These are phyloP conservation scores for Mycosphaerella sp. DNA, from an alignment of 2,329 filamentous ascomycete genomes.

Conservation along the genomic window DNA sequence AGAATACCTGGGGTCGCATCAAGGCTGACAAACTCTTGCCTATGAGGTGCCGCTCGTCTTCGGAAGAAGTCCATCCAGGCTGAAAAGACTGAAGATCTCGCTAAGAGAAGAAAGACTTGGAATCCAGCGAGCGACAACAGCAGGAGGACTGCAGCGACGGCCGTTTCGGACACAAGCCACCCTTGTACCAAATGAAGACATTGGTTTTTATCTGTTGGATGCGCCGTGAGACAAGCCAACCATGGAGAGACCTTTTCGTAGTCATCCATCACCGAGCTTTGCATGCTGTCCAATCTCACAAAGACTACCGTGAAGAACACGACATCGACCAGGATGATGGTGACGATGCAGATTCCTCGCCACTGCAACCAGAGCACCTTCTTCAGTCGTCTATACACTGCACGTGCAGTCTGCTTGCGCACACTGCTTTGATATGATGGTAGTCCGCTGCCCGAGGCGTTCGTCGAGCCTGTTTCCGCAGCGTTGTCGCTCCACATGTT, in stretches of 20 bases:
- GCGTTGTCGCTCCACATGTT: slow-evolving; percentile 67
- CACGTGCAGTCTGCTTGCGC: slow-evolving; percentile 71
- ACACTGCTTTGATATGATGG: slow-evolving; percentile 72
- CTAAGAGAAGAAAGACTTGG: slow-evolving; percentile 75
- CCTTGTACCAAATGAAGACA: slow-evolving; percentile 57
- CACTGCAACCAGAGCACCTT: slow-evolving; percentile 88
- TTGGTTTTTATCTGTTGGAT: slow-evolving; percentile 54
- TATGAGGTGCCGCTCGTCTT: slow-evolving; percentile 42
- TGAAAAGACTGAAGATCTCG: slow-evolving; percentile 73
- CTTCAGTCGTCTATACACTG: slow-evolving; percentile 79
- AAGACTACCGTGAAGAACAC: slow-evolving; percentile 92
- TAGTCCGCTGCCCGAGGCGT: slow-evolving; percentile 47
- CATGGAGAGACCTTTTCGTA: slow-evolving; percentile 55
- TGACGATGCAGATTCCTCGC: slow-evolving; percentile 82
- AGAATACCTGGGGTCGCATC: slow-evolving; percentile 51
- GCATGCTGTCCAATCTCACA: slow-evolving; percentile 73
- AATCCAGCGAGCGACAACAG: slow-evolving; percentile 75
- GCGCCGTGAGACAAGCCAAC: slow-evolving; percentile 61
- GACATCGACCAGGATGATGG: slow-evolving; percentile 84
- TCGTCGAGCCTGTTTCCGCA: slow-evolving; percentile 50
- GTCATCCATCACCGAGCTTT: slow-evolving; percentile 51
- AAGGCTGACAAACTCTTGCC: slow-evolving; percentile 81
- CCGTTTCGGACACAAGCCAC: slow-evolving; percentile 67
- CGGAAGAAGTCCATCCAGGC: slow-evolving; percentile 69
- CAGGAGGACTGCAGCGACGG: slow-evolving; percentile 73